Conservation (phyloP, 2,329 filamentous ascomycete genomes). For the Fusarium graminum region DNA sequence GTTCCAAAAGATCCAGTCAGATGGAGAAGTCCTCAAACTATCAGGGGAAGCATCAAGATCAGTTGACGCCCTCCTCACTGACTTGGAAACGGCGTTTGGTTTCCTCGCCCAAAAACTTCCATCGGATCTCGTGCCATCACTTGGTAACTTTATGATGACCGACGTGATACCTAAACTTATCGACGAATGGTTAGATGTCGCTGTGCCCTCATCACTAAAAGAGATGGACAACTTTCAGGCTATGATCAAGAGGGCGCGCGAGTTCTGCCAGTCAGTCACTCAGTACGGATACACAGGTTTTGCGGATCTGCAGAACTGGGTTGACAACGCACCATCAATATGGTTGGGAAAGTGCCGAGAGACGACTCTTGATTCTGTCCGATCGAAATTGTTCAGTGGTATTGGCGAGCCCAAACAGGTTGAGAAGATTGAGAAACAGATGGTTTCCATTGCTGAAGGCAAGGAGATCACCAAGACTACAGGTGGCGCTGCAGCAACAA, state of each 20-base stretch:
- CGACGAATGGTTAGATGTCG: conserved; percentile 78
- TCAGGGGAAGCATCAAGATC: conserved; percentile 59
- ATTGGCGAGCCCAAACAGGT: conserved; percentile 77
- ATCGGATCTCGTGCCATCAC: conserved; percentile 65
- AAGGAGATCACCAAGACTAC: conserved; percentile 70
- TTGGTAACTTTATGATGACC: conserved; percentile 79
- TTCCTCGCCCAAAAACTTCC: conserved; percentile 68
- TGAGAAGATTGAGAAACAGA: conserved; percentile 86
- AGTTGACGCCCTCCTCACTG: conserved; percentile 65
- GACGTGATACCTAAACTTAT: conserved; percentile 77
- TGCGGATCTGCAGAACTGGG: conserved; percentile 80
- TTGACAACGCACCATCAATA: conserved; percentile 79
- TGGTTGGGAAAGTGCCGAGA: conserved; percentile 91
- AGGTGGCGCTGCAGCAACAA: conserved; percentile 61
- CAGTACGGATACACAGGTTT: conserved; percentile 72
- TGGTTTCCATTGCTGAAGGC: conserved; percentile 76
- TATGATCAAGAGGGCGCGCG: conserved; percentile 72
- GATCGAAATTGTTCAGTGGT: conserved; percentile 75
- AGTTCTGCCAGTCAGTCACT: conserved; percentile 74
- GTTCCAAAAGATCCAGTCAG: conserved; percentile 57
- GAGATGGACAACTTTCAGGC: conserved; percentile 79
- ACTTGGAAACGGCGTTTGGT: conserved; percentile 64
- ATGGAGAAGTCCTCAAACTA: conserved; percentile 59
- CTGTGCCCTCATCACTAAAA: conserved; percentile 79
- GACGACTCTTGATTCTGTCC: conserved; percentile 79